Base-by-base conservation (phyloP, 176 grass and related monocot genomes). In the Avena atlantica region DNA sequence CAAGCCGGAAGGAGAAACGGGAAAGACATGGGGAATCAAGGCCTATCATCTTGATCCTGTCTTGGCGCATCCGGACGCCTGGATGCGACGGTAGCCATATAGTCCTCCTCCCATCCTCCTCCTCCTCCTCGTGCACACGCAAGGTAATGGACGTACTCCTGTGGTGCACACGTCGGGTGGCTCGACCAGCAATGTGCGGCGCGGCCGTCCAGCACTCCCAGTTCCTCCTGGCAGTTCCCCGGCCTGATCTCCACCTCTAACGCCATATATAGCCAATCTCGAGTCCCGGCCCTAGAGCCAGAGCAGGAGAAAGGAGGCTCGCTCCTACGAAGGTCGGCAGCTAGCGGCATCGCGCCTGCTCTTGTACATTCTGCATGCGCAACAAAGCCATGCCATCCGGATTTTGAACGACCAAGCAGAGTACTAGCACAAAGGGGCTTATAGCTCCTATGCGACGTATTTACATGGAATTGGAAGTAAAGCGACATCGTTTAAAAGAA, bases 111-210 rank as follows among this genome's bases (percentile, higher is more conserved):
- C 0, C 25, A 27, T 84, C 85, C 40, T 84, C 86, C 31, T 34
- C 31, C 31, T 34, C 31, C 31, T 34, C 31, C 31, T 34, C 31
- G 31, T 34, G 20, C 6, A 59, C 0, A 19, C 1, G 85, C 95
- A 97, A 97, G 82, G 31, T 34, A 34, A 34, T 94, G 65, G 11
- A 95, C 83, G 87, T 91, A 97, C 4, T 87, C 91, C 0, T 40
- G 65, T 27, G 95, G 90, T 50, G 82, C 68, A 79, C 95, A 97
- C 3, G 83, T 84, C 6, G 14, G 3, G n/a, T 79, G 87, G 55
- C 17, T 19, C 7, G 79, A 45, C 7, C 66, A 10, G 85, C 92
- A 94, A 44, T 76, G 74, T 14, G 79, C 44, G 1, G 17, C 21
- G 49, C 70, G 5, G 47, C 86, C 91, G 1, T 56, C 36, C 66